A percentile compares a stretch with the other conserved stretches of the same genome.
Conservation (phyloP, 2,329 filamentous ascomycete genomes). For the Aureobasidium sp. region DNA sequence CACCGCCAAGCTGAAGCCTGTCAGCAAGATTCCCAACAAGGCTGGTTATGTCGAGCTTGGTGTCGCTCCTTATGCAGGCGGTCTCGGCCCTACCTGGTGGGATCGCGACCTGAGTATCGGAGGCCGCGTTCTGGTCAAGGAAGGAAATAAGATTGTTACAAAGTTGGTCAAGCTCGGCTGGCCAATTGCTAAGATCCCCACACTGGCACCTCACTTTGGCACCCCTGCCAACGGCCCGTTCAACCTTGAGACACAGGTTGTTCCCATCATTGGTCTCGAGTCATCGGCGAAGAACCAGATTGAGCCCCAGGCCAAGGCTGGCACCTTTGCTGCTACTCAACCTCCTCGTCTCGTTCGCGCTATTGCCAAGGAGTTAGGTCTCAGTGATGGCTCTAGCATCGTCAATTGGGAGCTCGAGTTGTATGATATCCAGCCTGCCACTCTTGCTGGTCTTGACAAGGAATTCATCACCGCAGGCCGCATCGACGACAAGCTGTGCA, state of each 20-base stretch:
- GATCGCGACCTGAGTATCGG: slow-evolving; percentile 88
- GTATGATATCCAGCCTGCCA: slow-evolving; percentile 80
- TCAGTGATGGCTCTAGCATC: slow-evolving; percentile 60
- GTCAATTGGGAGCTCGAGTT: slow-evolving; percentile 97
- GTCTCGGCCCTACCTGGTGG: slow-evolving; percentile 87
- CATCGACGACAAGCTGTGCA: slow-evolving; percentile 97
- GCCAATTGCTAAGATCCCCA: slow-evolving; percentile 89
- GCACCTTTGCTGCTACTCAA: slow-evolving; percentile 73
- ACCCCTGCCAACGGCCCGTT: slow-evolving; percentile 56
- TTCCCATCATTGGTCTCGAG: slow-evolving; percentile 87
- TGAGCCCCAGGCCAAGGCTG: slow-evolving; percentile 33
- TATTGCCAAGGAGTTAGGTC: slow-evolving; percentile 69
- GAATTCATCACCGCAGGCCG: slow-evolving; percentile 93
- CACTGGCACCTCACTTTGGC: slow-evolving; percentile 89
- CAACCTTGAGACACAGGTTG: slow-evolving; percentile 88
- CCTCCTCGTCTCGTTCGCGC: slow-evolving; percentile 76
- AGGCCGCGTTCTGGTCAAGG: slow-evolving; percentile 76
- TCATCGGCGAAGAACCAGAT: slow-evolving; percentile 44
- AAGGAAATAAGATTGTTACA: slow-evolving; percentile 68
- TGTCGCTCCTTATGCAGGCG: slow-evolving; percentile 88
- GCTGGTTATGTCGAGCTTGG: slow-evolving; percentile 83
- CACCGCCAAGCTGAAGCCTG: slow-evolving; percentile 83
- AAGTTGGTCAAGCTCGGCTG: slow-evolving; percentile 87
- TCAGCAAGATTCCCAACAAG: slow-evolving; percentile 74
- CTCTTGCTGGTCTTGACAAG: slow-evolving; percentile 74